Percentiles rank a stretch among this genome's conserved stretches.
These are phyloP conservation scores for Pistacia integerrima DNA, from an alignment of 345 rosid species.

Conservation along the genomic window DNA sequence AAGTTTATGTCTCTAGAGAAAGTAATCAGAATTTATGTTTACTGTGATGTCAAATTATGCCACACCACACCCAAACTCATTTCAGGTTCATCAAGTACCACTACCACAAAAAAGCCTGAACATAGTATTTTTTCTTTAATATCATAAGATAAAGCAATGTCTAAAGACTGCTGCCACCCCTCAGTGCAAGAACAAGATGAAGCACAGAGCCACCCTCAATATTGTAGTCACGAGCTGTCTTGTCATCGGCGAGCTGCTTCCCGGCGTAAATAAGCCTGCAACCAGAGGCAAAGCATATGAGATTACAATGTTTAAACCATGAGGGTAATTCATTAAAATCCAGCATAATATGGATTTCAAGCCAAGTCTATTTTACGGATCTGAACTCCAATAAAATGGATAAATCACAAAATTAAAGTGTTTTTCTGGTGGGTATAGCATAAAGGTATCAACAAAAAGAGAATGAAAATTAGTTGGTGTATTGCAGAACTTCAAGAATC, in stretches of 20 bases:
- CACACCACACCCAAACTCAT: conserved; percentile 28
- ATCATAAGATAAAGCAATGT: neutral
- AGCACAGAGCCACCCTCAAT: conserved; percentile 98
- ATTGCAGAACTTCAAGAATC: too few species aligned
- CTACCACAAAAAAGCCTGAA: conserved; percentile 7
- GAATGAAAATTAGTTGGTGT: too few species aligned
- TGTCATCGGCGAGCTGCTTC: conserved; percentile 96
- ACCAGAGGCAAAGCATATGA: neutral
- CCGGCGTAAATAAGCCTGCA: conserved; percentile 92
- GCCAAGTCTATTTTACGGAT: neutral
- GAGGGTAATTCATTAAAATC: neutral
- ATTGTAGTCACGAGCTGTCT: conserved; percentile 86
- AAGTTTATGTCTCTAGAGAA: neutral
- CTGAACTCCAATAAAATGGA: neutral
- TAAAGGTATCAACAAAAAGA: too few species aligned
- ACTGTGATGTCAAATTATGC: neutral
- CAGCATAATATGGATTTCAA: neutral
- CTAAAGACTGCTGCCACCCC: conserved; percentile 60
- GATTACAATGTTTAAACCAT: neutral
- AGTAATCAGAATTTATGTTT: neutral
- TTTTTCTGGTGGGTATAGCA: too few species aligned
- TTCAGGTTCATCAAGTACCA: neutral
- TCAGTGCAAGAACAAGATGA: conserved; percentile 93
- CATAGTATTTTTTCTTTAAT: neutral
- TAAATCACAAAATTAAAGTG: neutral